These are phyloP conservation scores for Agrocybe praecox DNA, from an alignment of 768 basidiomycete genomes.

Conservation along the genomic window DNA sequence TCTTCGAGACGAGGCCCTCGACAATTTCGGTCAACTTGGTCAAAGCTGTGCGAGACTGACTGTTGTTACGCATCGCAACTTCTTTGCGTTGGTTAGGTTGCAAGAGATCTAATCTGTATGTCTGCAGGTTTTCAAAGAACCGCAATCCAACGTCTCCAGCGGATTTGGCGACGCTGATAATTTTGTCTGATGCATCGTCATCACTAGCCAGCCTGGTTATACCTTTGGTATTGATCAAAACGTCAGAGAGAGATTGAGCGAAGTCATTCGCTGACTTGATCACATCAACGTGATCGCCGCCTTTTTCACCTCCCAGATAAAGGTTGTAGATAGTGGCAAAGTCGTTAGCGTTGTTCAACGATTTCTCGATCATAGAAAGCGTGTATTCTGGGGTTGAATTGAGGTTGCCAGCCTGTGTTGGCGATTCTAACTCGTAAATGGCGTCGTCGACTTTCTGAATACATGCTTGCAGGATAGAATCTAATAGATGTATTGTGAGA, in stretches of 20 bases:
- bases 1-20: constrained; percentile 85
- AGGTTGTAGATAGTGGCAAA: constrained; percentile 95
- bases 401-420: constrained; percentile 90
- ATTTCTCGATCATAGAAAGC: constrained; percentile 97
- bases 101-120: constrained; percentile 88
- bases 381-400: constrained; percentile 99
- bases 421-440: constrained; percentile 97
- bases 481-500: constrained; percentile 39
- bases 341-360: constrained; percentile 91
- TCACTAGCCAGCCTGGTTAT: constrained; percentile 90
- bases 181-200: constrained; percentile 91
- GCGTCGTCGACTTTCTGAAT: constrained; percentile 97
- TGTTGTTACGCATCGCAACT: constrained; percentile 87
- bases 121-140: constrained; percentile 95
- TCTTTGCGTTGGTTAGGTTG: constrained; percentile 78
- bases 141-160: constrained; percentile 89
- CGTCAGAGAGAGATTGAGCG: constrained; percentile 91
- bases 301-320: constrained; percentile 81
- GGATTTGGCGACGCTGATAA: constrained; percentile 79
- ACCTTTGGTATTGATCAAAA: constrained; percentile 92
- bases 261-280: constrained; percentile 98
- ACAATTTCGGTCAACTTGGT: constrained; percentile 86
- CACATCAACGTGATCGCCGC: constrained; percentile 96
- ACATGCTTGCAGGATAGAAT: constrained; percentile 96
- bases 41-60: constrained; percentile 80